Percentiles rank a stretch among this genome's conserved stretches.
Conservation (phyloP, 225 moss, liverwort and hornwort species). For the Lunularia cruciata region DNA sequence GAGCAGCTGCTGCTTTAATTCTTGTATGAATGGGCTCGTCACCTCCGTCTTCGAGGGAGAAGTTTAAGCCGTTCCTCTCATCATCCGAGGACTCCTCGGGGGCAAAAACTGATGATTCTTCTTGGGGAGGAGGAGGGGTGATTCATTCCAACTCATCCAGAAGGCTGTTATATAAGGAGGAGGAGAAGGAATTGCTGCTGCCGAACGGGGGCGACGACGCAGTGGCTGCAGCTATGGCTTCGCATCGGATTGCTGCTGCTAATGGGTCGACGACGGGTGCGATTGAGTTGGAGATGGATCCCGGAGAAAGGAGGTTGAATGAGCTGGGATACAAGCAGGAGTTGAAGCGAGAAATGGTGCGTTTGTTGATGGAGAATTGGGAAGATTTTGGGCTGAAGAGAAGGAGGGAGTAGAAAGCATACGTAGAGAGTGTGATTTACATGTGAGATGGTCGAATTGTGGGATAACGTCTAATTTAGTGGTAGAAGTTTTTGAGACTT, state of each 20-base stretch:
- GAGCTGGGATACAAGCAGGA: constrained; percentile 95
- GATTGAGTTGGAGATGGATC: constrained; percentile 49
- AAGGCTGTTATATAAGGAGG: background rate
- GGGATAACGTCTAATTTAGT: no score
- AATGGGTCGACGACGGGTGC: background rate
- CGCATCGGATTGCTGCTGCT: background rate
- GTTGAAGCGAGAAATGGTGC: constrained; percentile 86
- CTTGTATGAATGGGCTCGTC: constrained; percentile 11
- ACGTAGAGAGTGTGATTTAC: no score
- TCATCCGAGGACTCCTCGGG: background rate
- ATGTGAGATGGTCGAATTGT: no score
- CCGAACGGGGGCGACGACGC: background rate
- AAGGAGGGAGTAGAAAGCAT: no score
- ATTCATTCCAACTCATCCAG: background rate
- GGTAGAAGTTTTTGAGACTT: no score
- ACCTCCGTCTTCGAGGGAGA: background rate
- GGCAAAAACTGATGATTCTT: background rate
- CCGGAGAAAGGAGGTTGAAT: constrained; percentile 92
- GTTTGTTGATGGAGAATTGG: background rate
- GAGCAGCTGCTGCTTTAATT: background rate
- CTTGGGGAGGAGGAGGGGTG: background rate
- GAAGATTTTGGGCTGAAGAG: no score
- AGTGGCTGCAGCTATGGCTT: background rate
- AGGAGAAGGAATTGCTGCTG: constrained; percentile 5
- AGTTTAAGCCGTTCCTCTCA: constrained; percentile 8